These are phyloP conservation scores for Centella asiatica DNA, from an alignment of 129 eudicot species.

Conservation along the genomic window DNA sequence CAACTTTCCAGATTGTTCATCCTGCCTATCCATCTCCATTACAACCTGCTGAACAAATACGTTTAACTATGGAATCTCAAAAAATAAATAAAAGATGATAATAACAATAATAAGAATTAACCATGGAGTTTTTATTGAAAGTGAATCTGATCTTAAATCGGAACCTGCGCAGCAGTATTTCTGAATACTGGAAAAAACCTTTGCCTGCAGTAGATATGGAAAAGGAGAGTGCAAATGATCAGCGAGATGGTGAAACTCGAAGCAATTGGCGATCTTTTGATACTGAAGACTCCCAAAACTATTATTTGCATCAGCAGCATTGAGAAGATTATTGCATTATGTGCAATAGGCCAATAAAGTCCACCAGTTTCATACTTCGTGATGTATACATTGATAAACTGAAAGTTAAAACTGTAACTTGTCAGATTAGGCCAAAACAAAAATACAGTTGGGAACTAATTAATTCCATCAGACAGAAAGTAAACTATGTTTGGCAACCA, in stretches of 20 bases:
- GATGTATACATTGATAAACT: slow-evolving; percentile 84
- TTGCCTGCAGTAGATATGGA: slow-evolving; percentile 69
- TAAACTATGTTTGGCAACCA: background rate
- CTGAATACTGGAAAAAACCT: slow-evolving; percentile 62
- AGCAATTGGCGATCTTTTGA: slow-evolving; percentile 45
- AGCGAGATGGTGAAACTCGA: slow-evolving; percentile 52
- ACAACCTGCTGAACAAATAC: slow-evolving; percentile 40
- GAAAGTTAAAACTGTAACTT: slow-evolving; percentile 24
- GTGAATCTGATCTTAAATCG: background rate
- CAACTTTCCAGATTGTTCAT: slow-evolving; percentile 49
- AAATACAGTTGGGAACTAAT: background rate
- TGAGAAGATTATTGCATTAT: slow-evolving; percentile 61
- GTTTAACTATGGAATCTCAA: background rate
- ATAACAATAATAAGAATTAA: no score
- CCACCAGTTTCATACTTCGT: slow-evolving; percentile 77
- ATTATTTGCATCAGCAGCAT: slow-evolving; percentile 63
- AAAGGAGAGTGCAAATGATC: slow-evolving; percentile 59
- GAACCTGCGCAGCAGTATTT: slow-evolving; percentile 63
- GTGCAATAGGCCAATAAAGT: slow-evolving; percentile 79
- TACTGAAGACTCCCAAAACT: slow-evolving; percentile 63
- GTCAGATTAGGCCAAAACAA: background rate
- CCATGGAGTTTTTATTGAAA: background rate
- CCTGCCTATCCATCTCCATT: slow-evolving; percentile 89
- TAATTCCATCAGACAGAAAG: background rate
- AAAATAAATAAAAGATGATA: no score